Evolutionary conservation across 164 flowering plant species (phyloP).

Genomic region (Annona squamosa): DNA sequence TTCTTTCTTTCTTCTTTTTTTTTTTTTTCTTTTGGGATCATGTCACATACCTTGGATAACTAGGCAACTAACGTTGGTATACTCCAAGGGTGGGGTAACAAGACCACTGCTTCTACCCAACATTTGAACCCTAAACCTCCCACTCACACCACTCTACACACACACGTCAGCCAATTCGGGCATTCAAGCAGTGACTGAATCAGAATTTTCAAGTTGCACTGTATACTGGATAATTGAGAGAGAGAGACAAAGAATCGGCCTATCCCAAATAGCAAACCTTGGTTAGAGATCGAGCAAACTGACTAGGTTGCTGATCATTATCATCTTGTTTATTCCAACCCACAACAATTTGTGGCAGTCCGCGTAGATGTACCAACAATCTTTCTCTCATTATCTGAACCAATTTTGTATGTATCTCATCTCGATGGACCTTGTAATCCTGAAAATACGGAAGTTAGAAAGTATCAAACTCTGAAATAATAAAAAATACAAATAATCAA

Average conservation of each 20-base stretch:
- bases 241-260: neutral
- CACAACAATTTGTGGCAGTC: constrained; percentile 84
- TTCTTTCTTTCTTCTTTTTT: too few species aligned
- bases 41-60: too few species aligned
- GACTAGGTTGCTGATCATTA: constrained; percentile 82
- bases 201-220: too few species aligned
- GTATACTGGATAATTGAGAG: too few species aligned
- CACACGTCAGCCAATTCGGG: too few species aligned
- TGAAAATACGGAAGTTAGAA: constrained; percentile 14
- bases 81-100: too few species aligned
- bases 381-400: constrained; percentile 99
- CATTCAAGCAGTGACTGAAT: too few species aligned
- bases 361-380: constrained; percentile 72
- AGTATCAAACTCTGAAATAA: neutral
- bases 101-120: too few species aligned
- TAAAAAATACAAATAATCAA: neutral
- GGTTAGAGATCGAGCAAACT: constrained; percentile 79
- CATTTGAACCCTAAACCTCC: too few species aligned
- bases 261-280: constrained; percentile 42
- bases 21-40: too few species aligned
- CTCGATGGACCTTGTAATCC: constrained; percentile 91
- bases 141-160: too few species aligned
- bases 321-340: constrained; percentile 85
- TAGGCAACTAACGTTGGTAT: too few species aligned
- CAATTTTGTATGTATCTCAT: constrained; percentile 92